Conservation (phyloP, 1,284 basidiomycete genomes). For the Termitomyces sp. region DNA sequence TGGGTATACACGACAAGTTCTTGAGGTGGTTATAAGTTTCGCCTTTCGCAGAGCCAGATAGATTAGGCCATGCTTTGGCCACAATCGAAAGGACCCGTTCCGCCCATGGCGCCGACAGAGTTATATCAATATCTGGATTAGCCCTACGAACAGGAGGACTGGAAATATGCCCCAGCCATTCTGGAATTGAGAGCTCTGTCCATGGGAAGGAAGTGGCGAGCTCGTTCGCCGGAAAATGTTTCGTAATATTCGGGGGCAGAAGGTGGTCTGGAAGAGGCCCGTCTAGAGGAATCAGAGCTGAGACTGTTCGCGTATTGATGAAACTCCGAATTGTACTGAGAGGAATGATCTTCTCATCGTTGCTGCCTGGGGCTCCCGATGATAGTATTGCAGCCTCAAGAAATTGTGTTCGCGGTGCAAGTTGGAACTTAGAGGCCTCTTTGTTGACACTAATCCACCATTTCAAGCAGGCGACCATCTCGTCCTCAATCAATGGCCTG, state of each 20-base stretch:
- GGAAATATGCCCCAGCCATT: conserved; percentile 75
- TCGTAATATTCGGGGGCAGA: conserved; percentile 69
- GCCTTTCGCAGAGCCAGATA: conserved; percentile 55
- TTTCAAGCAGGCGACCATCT: conserved; percentile 78
- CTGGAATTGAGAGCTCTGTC: conserved; percentile 71
- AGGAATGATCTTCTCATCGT: conserved; percentile 55
- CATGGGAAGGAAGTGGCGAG: conserved; percentile 71
- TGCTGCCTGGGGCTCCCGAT: conserved; percentile 32
- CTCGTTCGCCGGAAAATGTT: conserved; percentile 53
- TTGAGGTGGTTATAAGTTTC: conserved; percentile 58
- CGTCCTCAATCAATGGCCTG: conserved; percentile 68
- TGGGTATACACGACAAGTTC: conserved; percentile 77
- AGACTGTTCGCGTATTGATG: conserved; percentile 65
- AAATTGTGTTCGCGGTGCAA: conserved; percentile 53
- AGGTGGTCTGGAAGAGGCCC: conserved; percentile 79
- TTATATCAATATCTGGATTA: conserved; percentile 62
- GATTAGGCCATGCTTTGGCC: conserved; percentile 71
- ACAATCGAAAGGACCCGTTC: conserved; percentile 77
- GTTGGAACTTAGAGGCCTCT: conserved; percentile 37
- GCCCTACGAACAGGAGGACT: conserved; percentile 40
- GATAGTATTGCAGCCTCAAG: conserved; percentile 68
- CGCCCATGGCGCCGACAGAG: conserved; percentile 68
- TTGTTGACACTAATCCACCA: conserved; percentile 83
- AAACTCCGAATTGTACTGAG: conserved; percentile 70
- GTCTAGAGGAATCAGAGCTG: conserved; percentile 67